Evolutionary conservation across 2,329 filamentous ascomycete species (phyloP), one percentile per base, ranked within the genome.

Genomic region (Boeremia lycopersici): DNA sequence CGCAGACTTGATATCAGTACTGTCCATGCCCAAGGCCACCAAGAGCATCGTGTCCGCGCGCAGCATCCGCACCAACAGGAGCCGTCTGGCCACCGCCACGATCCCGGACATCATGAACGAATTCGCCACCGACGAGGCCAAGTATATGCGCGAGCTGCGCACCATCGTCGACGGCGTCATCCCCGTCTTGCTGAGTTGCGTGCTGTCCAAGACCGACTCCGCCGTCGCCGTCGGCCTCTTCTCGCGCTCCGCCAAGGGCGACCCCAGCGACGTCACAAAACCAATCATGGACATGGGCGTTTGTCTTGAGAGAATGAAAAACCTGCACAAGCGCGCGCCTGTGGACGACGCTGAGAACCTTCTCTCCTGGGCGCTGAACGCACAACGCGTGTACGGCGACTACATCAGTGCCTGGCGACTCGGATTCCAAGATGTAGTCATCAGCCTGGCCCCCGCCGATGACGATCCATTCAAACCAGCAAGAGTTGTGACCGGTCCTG

Each of bases 241-340:
- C 68, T 84, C 84, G 15, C 81, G 83, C 9, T 81, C 82, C 15
- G 77, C 81, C 23, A 77, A 80, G 41, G 84, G 85, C 62, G 81
- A 89, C 53, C 74, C 82, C 57, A 69, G 48, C 45, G 84, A 83
- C 65, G 82, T 93, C 61, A 92, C 90, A 12, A 90, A 91, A 73
- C 90, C 93, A 0, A 96, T 99, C 48, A 87, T 98, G 38, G 88
- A 91, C 65, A 98, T 99, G 93, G 95, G 95, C 7, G 84, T 97
- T 51, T 87, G 89, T 3, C 81, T 99, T 5, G 93, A 98, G 74
- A 88, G 91, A 65, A 78, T 99, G 42, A 92, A 89, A 73, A 86
- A 84, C 23, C 79, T 90, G 33, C 95, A 99, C 77, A 89, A 86
- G 68, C 87, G 88, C 48, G 89, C 96, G 13, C 92, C 93, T 0